phyloP scores from a whole-genome alignment of 176 grass and related monocot species.

The Cymbopogon citratus region DNA sequence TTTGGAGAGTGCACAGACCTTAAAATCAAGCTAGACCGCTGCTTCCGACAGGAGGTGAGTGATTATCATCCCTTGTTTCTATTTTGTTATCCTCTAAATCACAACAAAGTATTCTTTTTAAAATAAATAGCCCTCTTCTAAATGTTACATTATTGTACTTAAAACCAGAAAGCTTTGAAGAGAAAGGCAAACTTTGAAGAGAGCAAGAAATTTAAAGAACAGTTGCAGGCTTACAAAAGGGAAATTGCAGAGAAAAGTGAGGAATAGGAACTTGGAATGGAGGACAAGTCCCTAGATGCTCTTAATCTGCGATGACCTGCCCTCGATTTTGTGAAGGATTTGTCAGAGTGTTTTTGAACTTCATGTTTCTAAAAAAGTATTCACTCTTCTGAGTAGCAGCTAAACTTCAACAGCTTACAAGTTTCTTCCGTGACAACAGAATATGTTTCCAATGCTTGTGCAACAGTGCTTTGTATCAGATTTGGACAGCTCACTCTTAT shows the following conservation, averaged over 20 bases:
- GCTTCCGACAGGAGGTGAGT: constrained; percentile 61
- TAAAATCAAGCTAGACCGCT: constrained; percentile 72
- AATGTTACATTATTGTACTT: background rate
- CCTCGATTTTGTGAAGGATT: background rate
- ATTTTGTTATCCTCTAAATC: background rate
- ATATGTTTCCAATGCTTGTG: background rate
- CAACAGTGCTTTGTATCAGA: background rate
- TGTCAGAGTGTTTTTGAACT: background rate
- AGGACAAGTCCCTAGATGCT: background rate
- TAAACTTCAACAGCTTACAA: background rate
- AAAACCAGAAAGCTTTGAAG: constrained; percentile 63
- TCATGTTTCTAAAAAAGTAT: background rate
- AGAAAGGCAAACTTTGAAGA: constrained; percentile 66
- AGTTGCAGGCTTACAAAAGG: constrained; percentile 64
- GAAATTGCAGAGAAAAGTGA: constrained; percentile 44
- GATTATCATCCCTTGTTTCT: background rate
- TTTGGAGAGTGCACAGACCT: constrained; percentile 75
- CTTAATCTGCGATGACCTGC: background rate
- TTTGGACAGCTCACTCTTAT: background rate
- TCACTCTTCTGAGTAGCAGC: background rate
- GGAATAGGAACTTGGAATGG: constrained; percentile 1
- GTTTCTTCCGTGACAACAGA: background rate
- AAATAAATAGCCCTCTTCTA: background rate
- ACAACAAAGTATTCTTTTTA: background rate
- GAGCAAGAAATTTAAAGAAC: constrained; percentile 77